Base-by-base conservation (phyloP, 345 rosid genomes). In the Triadica sebifera region DNA sequence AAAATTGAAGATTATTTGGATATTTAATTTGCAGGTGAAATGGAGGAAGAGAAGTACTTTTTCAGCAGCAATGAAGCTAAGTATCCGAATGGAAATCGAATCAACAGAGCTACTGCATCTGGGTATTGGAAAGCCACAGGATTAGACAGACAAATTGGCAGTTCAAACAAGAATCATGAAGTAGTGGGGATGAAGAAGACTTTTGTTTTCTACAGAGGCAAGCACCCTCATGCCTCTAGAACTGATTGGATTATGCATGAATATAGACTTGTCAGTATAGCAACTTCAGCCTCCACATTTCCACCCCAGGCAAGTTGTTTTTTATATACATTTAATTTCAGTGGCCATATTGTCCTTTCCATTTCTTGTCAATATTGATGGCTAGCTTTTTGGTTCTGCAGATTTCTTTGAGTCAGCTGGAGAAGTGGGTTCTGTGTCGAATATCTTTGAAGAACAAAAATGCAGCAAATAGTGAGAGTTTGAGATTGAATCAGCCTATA, bases 211-310 rank as follows among this genome's bases (percentile, higher is more conserved):
- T 87, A 86, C 57, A 87, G 71, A 77, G 96, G 97, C 3, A 90
- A 87, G 81, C 77, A 84, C 67, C 89, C 90, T 22, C 71, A 79
- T 69, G 91, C 91, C 7, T 81, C 86, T 17, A 87, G 84, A 85
- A 93, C 97, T 69, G 86, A 91, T 71, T 93, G 98, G 98, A 78
- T 91, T 79, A 93, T 91, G 97, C 94, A 93, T 59, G 98, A 93
- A 75, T 91, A 90, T 46, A 85, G 96, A 72, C 90, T 91, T 25
- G 82, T 72, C 47, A 62, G 43, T 17, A 16, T 60, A 25, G 80
- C 58, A 22, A 71, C 57, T 22, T 11, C 51, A 46, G 57, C 19
- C 8, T 74, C 25, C 77, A n/a, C n/a, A n/a, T n/a, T n/a, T n/a
- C 50, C 77, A 34, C 20, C 52, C 64, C 88, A 82, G 85, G 87